A percentile compares a stretch with the other conserved stretches of the same genome.
phyloP scores from a whole-genome alignment of 768 basidiomycete species.

The Lactarius sp. region DNA sequence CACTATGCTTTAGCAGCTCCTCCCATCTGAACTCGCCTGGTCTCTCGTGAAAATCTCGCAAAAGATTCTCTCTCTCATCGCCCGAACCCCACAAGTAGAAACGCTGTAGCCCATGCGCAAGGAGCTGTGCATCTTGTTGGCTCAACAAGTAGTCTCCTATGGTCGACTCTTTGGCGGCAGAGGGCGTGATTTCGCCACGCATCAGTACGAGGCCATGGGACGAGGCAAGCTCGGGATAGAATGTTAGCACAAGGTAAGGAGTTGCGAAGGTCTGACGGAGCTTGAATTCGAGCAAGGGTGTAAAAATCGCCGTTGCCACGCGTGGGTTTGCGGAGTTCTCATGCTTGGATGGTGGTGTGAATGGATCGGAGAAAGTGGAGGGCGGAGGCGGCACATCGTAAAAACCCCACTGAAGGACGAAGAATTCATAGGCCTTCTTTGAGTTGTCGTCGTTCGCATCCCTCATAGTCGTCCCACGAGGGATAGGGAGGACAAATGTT shows the following conservation, averaged over 20 bases:
- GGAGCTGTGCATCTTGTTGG: constrained; percentile 79
- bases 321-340: constrained; percentile 40
- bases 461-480: constrained; percentile 40
- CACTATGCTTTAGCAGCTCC: constrained; percentile 54
- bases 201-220: constrained; percentile 82
- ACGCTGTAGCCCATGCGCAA: constrained; percentile 75
- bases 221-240: constrained; percentile 82
- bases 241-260: constrained; percentile 84
- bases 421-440: constrained; percentile 64
- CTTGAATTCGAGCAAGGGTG: constrained; percentile 93
- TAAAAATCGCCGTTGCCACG: constrained; percentile 80
- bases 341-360: constrained; percentile 38
- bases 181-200: constrained; percentile 86
- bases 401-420: constrained; percentile 87
- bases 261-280: constrained; percentile 77
- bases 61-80: constrained; percentile 44
- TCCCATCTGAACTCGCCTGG: constrained; percentile 82
- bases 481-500: constrained; percentile 77
- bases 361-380: constrained; percentile 35
- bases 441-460: constrained; percentile 37
- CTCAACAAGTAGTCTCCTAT: constrained; percentile 51
- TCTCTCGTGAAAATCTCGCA: constrained; percentile 71
- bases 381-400: constrained; percentile 66
- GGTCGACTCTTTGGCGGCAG: constrained; percentile 35
- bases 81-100: constrained; percentile 69